Evolutionary conservation across 2,329 filamentous ascomycete species (phyloP), one percentile per base, ranked within the genome.

Genomic region (Camillea tinctor): DNA sequence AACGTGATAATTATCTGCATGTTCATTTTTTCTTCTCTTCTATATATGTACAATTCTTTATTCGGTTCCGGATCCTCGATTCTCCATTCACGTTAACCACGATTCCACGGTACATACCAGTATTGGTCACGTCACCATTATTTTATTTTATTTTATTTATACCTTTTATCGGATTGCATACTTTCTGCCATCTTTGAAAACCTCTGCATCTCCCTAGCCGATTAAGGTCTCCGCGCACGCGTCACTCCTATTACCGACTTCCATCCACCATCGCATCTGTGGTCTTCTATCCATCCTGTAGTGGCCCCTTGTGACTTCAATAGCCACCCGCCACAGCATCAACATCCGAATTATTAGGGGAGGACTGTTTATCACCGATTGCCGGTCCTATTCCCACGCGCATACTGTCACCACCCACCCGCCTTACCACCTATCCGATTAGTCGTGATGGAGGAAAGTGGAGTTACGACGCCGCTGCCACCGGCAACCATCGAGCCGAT

Each of bases 381-480:
- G 58, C 62, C 48, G 60, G 62, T 30, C 61, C 65, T 22, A 63
- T 62, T 52, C 62, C 63, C 30, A 66, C 69, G 56, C 65, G 65
- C 26, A 61, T 53, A 56, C 58, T 60, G 54, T 69, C 63, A 51
- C 62, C 65, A 20, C 62, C n/a, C 62, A 57, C 3, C 26, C 3
- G 26, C 13, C 26, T 58, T 72, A 48, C 66, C 68, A 15, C 61
- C 66, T 44, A 65, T 70, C 48, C 69, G 65, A 62, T 59, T 66
- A 54, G 70, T 73, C 67, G 70, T 73, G 66, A 83, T 83, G 79
- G 81, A 83, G 68, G 81, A 83, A 65, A 76, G 74, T 59, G 52
- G 22, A 22, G 51, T 57, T 11, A 64, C 74, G 30, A 76, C 78
- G 57, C 66, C 75, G 53, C 69, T 79, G 51, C 71, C 77, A 49